These are phyloP conservation scores for Rhizopus stolonifer DNA, from an alignment of 371 early-diverging fungal species.

Conservation along the genomic window DNA sequence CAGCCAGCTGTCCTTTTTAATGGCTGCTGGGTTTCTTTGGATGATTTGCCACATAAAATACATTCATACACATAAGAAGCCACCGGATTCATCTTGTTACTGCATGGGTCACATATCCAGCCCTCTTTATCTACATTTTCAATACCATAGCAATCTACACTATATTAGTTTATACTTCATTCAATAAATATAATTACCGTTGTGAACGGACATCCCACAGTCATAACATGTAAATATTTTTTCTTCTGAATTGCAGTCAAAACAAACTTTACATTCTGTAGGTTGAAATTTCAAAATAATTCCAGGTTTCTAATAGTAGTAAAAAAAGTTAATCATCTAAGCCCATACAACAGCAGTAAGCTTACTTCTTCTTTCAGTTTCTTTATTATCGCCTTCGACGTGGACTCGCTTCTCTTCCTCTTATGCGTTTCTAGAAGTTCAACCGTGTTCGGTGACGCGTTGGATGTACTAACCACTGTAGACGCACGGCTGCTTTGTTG, in stretches of 20 bases:
- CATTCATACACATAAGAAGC: conserved; percentile 65
- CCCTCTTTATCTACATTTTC: conserved; percentile 16
- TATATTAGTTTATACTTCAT: neutral
- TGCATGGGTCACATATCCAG: conserved; percentile 69
- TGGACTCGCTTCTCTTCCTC: conserved; percentile 1
- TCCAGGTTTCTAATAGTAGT: neutral
- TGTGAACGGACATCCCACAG: conserved; percentile 65
- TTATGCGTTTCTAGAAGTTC: conserved; percentile 17
- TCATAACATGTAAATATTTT: conserved; percentile 52
- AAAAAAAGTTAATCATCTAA: neutral
- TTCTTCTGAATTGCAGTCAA: conserved; percentile 19
- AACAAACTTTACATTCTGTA: conserved; percentile 58
- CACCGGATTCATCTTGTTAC: conserved; percentile 57
- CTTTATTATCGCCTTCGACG: neutral
- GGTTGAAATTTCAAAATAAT: conserved; percentile 12
- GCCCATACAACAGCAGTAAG: no score
- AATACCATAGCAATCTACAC: conserved; percentile 55
- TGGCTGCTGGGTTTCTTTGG: conserved; percentile 45
- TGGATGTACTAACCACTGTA: conserved; percentile 34
- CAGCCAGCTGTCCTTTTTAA: conserved; percentile 87
- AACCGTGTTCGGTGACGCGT: neutral
- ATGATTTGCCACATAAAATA: conserved; percentile 54
- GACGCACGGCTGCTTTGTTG: conserved; percentile 26
- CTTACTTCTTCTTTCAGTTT: conserved; percentile 13
- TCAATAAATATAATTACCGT: conserved; percentile 32